A percentile compares a stretch with the other conserved stretches of the same genome.
Conservation (phyloP, 2,329 filamentous ascomycete genomes). For the Domatiomyces globalis region DNA sequence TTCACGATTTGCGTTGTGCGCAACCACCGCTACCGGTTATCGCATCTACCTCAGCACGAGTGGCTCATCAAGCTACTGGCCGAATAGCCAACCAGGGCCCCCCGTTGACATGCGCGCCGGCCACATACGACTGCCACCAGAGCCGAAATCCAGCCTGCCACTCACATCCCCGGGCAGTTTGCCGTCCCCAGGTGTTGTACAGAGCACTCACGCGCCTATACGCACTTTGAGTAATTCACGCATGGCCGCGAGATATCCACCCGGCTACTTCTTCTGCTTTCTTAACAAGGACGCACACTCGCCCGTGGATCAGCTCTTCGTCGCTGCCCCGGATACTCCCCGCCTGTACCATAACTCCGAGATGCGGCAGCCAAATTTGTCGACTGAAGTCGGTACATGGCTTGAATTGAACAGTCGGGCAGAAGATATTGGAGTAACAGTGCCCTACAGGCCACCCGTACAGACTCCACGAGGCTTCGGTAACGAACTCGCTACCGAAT, state of each 20-base stretch:
- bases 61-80: conserved; percentile 44
- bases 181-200: conserved; percentile 22
- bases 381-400: conserved; percentile 68
- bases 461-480: conserved; percentile 64
- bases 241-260: conserved; percentile 48
- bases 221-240: conserved; percentile 29
- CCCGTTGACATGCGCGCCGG: conserved; percentile 97
- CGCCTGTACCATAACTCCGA: conserved; percentile 51
- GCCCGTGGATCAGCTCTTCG: conserved; percentile 56
- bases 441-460: conserved; percentile 56
- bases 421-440: conserved; percentile 66
- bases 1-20: conserved; percentile 46
- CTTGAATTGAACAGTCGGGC: conserved; percentile 59
- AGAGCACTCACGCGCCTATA: conserved; percentile 37
- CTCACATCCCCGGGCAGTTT: conserved; percentile 22
- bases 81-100: conserved; percentile 48
- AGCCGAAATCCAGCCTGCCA: neutral
- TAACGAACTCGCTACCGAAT: conserved; percentile 93
- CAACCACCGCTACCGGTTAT: conserved; percentile 78
- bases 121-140: conserved; percentile 84
- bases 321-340: conserved; percentile 76
- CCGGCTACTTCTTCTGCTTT: conserved; percentile 84
- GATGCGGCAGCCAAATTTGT: conserved; percentile 43
- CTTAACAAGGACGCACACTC: conserved; percentile 48
- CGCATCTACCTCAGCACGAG: conserved; percentile 86